phyloP scores from a whole-genome alignment of 1,284 basidiomycete species.

The Fomitopsis schrenkii region DNA sequence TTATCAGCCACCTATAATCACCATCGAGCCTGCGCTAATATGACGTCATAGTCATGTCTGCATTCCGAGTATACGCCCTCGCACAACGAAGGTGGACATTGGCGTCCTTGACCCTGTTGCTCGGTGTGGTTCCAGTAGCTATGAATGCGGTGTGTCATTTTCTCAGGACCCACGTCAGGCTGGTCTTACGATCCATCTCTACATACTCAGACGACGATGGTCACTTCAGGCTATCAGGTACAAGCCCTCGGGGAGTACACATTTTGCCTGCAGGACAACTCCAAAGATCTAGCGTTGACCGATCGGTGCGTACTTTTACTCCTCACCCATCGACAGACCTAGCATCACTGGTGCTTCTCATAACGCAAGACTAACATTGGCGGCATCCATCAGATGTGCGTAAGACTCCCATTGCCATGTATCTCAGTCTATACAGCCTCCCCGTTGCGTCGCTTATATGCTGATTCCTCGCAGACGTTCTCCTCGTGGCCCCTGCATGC shows the following conservation, averaged over 20 bases:
- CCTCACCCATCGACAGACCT: too few species aligned
- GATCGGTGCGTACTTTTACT: not conserved
- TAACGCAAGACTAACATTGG: too few species aligned
- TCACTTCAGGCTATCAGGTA: not conserved
- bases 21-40: not conserved
- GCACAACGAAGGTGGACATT: not conserved
- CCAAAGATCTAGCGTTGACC: not conserved
- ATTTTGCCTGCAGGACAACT: not conserved
- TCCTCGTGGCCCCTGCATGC: too few species aligned
- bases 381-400: too few species aligned
- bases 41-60: not conserved
- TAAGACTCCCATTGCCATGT: too few species aligned
- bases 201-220: not conserved
- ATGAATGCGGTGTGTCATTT: not conserved
- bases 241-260: not conserved
- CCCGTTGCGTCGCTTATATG: too few species aligned
- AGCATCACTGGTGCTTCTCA: too few species aligned
- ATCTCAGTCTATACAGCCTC: too few species aligned
- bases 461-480: too few species aligned
- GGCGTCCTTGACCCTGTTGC: not conserved
- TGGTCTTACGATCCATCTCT: too few species aligned
- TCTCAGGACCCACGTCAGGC: not conserved
- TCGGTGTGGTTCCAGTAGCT: not conserved
- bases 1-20: not conserved
- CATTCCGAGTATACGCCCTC: conserved; percentile 1